Conservation (phyloP, 2,329 filamentous ascomycete species). For the Venturia oleaginea region DNA sequence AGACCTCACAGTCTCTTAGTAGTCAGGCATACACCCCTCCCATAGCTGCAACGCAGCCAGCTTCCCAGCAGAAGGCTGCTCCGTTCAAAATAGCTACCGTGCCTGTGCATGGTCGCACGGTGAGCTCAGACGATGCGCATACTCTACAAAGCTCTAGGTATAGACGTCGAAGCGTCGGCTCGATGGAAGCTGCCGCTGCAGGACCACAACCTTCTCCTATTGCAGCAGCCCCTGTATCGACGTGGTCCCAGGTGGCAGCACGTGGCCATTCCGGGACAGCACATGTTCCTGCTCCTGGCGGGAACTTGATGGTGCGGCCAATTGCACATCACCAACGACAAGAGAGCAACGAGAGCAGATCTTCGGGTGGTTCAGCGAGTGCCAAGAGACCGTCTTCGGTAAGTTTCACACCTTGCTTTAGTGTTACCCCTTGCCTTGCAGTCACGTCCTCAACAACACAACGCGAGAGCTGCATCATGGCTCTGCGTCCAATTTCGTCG, state of each 20-base stretch:
- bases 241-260: slow-evolving; percentile 14
- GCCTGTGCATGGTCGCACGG: slow-evolving; percentile 50
- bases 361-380: slow-evolving; percentile 21
- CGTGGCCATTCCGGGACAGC: neutral
- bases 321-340: slow-evolving; percentile 22
- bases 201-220: neutral
- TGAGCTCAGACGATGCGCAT: slow-evolving; percentile 52
- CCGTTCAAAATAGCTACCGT: slow-evolving; percentile 23
- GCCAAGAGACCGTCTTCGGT: slow-evolving; percentile 26
- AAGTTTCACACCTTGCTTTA: slow-evolving; percentile 16
- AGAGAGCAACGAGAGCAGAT: slow-evolving; percentile 29
- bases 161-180: slow-evolving; percentile 74
- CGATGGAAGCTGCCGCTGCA: slow-evolving; percentile 33
- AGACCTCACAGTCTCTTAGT: slow-evolving; percentile 12
- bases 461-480: neutral
- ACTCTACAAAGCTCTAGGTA: slow-evolving; percentile 61
- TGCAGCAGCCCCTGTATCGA: slow-evolving; percentile 16
- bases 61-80: neutral
- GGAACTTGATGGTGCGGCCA: slow-evolving; percentile 3
- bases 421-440: neutral
- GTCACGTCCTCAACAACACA: slow-evolving; percentile 13
- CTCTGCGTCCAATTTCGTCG: neutral
- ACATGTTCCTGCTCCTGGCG: neutral
- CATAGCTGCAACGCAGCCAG: neutral
- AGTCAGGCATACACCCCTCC: neutral